phyloP scores from a whole-genome alignment of 768 basidiomycete species.

The Scleroderma bovista region DNA sequence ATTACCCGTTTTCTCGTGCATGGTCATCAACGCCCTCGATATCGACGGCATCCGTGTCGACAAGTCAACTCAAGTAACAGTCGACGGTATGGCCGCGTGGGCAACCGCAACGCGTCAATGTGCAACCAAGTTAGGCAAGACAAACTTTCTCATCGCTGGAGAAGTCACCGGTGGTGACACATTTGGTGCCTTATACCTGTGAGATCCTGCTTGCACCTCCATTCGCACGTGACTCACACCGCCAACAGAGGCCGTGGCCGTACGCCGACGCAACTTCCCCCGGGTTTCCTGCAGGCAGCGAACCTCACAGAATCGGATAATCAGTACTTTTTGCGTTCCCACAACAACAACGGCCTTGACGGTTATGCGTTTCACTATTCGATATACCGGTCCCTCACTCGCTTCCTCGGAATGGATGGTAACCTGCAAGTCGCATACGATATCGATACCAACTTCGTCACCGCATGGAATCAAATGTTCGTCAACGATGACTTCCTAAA shows the following conservation, averaged over 20 bases:
- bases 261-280: constrained; percentile 64
- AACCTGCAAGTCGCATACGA: constrained; percentile 90
- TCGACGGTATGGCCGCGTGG: constrained; percentile 78
- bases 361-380: constrained; percentile 91
- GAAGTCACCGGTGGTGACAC: constrained; percentile 94
- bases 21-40: constrained; percentile 83
- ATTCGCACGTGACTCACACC: neutral
- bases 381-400: constrained; percentile 77
- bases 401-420: constrained; percentile 95
- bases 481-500: constrained; percentile 86
- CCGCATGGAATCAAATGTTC: constrained; percentile 90
- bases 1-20: constrained; percentile 74
- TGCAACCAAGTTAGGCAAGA: constrained; percentile 66
- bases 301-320: constrained; percentile 55
- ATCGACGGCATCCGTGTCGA: constrained; percentile 94
- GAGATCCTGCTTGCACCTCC: constrained; percentile 22
- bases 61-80: constrained; percentile 88
- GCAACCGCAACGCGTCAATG: constrained; percentile 67
- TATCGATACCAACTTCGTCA: constrained; percentile 74
- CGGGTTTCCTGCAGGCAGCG: constrained; percentile 62
- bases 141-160: constrained; percentile 86
- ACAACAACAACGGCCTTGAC: constrained; percentile 60
- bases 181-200: constrained; percentile 85
- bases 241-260: constrained; percentile 75
- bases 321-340: constrained; percentile 77